Percentiles rank a stretch among this genome's conserved stretches.
Conservation (phyloP, 2,329 filamentous ascomycete species). For the Colletotrichum horii region DNA sequence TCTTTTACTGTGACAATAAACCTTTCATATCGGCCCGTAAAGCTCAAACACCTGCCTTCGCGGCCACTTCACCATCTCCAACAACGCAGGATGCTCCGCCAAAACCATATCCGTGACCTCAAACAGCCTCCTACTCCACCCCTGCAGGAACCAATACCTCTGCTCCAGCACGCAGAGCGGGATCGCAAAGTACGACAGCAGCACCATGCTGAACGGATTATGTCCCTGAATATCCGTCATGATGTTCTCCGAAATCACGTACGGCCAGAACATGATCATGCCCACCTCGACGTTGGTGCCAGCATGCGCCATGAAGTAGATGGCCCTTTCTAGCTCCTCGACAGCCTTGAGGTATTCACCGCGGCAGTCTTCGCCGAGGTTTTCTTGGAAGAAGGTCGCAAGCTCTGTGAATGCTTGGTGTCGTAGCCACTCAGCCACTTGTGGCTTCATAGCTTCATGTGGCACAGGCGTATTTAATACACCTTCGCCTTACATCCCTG, state of each 20-base stretch:
- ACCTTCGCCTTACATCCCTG: no score
- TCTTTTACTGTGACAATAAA: rapidly evolving
- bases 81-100: not conserved
- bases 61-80: slow-evolving; percentile 7
- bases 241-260: slow-evolving; percentile 27
- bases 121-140: slow-evolving; percentile 29
- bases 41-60: not conserved
- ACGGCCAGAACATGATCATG: slow-evolving; percentile 29
- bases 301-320: slow-evolving; percentile 24
- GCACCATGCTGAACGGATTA: slow-evolving; percentile 28
- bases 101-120: slow-evolving; percentile 22
- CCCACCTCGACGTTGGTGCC: slow-evolving; percentile 28
- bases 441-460: no score
- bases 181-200: slow-evolving; percentile 30
- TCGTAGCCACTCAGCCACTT: no score
- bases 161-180: slow-evolving; percentile 29
- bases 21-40: not conserved
- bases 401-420: not conserved
- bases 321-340: slow-evolving; percentile 19
- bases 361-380: not conserved
- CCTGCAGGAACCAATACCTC: slow-evolving; percentile 29
- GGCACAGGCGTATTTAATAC: no score
- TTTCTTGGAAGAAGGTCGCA: not conserved
- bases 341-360: slow-evolving; percentile 26
- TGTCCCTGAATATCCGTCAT: slow-evolving; percentile 29